Evolutionary conservation across 169 alveolate species (phyloP), one percentile per base, ranked within the genome.

Genomic region (Cyclospora cayetanensis): DNA sequence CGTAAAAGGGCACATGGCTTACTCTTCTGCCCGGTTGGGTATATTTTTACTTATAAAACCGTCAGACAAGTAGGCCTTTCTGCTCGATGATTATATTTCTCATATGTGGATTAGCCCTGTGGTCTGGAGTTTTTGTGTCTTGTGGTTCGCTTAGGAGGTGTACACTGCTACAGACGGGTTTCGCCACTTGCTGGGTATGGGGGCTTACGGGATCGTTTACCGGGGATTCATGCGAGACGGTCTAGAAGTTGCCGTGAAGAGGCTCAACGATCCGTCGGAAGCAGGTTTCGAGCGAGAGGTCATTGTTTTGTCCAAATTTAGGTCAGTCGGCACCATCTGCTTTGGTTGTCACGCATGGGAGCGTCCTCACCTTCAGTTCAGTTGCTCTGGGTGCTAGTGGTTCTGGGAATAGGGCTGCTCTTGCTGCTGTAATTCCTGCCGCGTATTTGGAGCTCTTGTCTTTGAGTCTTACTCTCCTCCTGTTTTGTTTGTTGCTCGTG

Each of bases 231-330:
- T 90, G 63, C 52, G 60, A 12, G 90, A 90, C 31, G 90, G 90
- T 1, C 34, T 53, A 20, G 85, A 80, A 42, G 90, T 77, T 27
- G 93, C 93, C 18, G 79, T 90, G 25, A 90, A 90, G 85, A 27
- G 76, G 68, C 86, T 90, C 39, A 76, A 90, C 46, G 37, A 46
- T 9, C 87, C 93, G 31, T 25, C 27, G 29, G 93, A 90, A 27
- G 91, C 91, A 5, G 90, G 91, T 35, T 90, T 90, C 60, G 93
- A 77, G 79, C 34, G 76, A 25, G 93, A 93, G 89, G 95, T 93
- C 65, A 68, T 53, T 37, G 95, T 93, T n/a, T 90, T 93, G n/a
- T 90, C 94, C 87, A 90, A 90, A 65, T 93, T 93, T 88, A 76
- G 94, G 90, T 83, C n/a, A 37, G n/a, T 12, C 5, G 18, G 5